Base-by-base conservation (phyloP, 2,329 filamentous ascomycete genomes). In the Blastomyces parvus region DNA sequence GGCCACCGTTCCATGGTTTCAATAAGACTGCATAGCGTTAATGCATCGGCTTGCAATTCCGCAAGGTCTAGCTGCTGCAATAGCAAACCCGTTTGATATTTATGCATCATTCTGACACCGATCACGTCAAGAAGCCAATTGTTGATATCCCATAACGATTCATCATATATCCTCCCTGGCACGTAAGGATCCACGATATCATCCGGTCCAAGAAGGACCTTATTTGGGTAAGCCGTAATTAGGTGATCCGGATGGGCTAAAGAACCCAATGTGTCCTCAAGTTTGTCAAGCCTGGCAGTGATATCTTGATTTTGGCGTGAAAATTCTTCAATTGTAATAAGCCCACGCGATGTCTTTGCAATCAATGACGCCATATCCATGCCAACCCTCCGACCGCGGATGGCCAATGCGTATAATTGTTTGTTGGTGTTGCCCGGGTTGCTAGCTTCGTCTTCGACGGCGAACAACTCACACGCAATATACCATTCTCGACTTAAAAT, bases 321-420 rank as follows among this genome's bases (percentile, higher is more conserved):
- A 70, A 93, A 96, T 11, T 85, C 82, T 42, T 88, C 83, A 3
- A 83, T 79, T 0, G 80, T 79, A 58, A 95, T 83, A 64, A 86
- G 82, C 14, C 85, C 83, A 65, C 84, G 85, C 36, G 82, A 84
- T 53, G 86, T 84, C 66, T 83, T 84, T 0, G 89, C 86, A 72
- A 92, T 91, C 2, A 97, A 80, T 14, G 88, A 81, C 1, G 90
- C 87, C 78, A 95, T 88, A 64, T 96, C 90, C 72, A 88, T 86
- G 1, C 88, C 89, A 38, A 95, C 84, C 17, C 92, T 78, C 17
- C 90, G 85, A 61, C 89, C 81, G 38, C 83, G 81, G 0, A 88
- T 84, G 40, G 87, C 83, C 48, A 84, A 84, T 30, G 85, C 82
- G 68, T 90, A 86, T 44, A 90, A 83, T 66, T 86, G 86, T 77